Evolutionary conservation across 345 rosid genomes (phyloP), one percentile per base, ranked within the genome.

Genomic region (Brassica juncea): DNA sequence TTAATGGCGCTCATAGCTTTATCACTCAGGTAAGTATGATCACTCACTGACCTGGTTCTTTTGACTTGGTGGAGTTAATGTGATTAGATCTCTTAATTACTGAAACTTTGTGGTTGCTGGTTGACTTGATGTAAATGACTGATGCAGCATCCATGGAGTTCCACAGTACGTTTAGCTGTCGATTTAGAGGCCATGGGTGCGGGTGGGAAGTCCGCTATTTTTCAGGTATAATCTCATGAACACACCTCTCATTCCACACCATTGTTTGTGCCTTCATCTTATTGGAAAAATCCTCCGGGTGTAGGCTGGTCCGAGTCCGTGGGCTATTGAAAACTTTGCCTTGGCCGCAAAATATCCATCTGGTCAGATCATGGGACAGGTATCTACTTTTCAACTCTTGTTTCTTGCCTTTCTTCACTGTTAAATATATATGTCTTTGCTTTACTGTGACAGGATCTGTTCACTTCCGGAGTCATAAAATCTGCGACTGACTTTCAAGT

Each of bases 1-100:
- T 95, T 72, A 88, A 67, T 82, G 99, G 99, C 54, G 99, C 99
- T 86, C 98, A 93, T 87, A 93, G 98, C 88, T 95, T 95, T 73
- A 84, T 91, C 28, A 95, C 99, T 83, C 99, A 93, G 97, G 99
- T 91, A 64, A 8, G 7, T 57, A 57, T 37, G 55, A 32, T 32
- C 35, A 32, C 35, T 32, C 35, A 5, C 35, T 37, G 44, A 37
- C 44, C 44, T 37, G 2, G 44, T 32, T 32, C 35, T 8, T 37
- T 37, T 37, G 44, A 37, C 11, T 37, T 37, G 44, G 44, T 37
- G 8, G 44, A 37, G 44, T 37, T 37, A 1, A 37, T 37, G 2
- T 32, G 35, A 32, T 32, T 47, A 12, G 0, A 5, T 19, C 14
- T 55, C 8, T 55, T 34, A 2, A 5, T 4, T 73, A 47, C 8